Percentiles rank a stretch among this genome's conserved stretches.
phyloP scores from a whole-genome alignment of 2,329 filamentous ascomycete genomes.

The Septoria petroselini region DNA sequence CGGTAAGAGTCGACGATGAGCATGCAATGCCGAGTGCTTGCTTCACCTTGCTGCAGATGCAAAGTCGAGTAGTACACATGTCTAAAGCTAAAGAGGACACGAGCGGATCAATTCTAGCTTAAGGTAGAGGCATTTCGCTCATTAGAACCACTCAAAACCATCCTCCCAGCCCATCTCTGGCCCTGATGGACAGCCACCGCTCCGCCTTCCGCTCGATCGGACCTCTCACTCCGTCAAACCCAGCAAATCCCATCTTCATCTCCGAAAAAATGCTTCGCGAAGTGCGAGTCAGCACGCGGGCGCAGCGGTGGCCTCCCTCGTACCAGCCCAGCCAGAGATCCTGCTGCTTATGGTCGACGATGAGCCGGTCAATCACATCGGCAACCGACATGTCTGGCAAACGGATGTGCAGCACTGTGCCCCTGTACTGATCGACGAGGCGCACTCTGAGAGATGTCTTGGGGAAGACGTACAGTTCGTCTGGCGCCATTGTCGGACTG shows the following conservation, averaged over 20 bases:
- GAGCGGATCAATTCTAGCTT: too few relatives aligned
- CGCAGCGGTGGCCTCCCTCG: not conserved
- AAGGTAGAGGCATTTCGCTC: too few relatives aligned
- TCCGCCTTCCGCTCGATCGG: not conserved
- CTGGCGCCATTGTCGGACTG: not conserved
- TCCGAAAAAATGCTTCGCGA: not conserved
- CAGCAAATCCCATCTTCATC: not conserved
- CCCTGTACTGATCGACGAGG: not conserved
- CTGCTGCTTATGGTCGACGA: not conserved
- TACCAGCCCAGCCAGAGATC: not conserved
- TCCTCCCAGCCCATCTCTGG: not conserved
- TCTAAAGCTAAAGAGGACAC: too few relatives aligned
- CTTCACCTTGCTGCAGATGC: too few relatives aligned
- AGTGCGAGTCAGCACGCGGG: not conserved
- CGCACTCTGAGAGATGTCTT: not conserved
- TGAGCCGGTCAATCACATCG: not conserved
- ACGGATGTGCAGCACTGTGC: not conserved
- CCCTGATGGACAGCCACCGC: not conserved
- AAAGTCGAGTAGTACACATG: too few relatives aligned
- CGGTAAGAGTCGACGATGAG: too few relatives aligned
- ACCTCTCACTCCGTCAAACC: not conserved
- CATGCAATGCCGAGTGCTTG: too few relatives aligned
- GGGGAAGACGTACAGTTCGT: slow-evolving; percentile 5
- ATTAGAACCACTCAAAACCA: not conserved
- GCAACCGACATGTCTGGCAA: slow-evolving; percentile 3